Evolutionary conservation across 192 early-diverging fungal genomes (phyloP).

Genomic region (Irineochytrium annulatum): DNA sequence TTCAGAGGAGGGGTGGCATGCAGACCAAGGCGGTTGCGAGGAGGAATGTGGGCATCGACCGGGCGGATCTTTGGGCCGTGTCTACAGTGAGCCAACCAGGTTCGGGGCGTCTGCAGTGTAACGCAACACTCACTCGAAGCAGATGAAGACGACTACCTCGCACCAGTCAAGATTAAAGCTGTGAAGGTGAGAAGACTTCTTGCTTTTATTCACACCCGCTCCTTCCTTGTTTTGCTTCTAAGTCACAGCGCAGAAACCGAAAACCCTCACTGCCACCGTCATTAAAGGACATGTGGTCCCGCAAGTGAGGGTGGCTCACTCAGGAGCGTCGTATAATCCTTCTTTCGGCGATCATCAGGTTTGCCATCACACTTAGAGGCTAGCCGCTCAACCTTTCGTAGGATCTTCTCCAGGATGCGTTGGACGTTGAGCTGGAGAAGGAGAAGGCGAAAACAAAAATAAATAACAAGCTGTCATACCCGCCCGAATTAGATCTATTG

Average conservation of each 20-base stretch:
- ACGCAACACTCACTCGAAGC: no score
- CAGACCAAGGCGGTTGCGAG: constrained; percentile 34
- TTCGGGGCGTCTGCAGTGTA: no score
- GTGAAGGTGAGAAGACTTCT: constrained; percentile 34
- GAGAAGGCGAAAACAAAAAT: constrained; percentile 18
- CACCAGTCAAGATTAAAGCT: constrained; percentile 34
- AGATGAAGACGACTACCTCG: constrained; percentile 41
- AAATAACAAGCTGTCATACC: constrained; percentile 42
- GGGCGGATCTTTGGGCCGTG: constrained; percentile 44
- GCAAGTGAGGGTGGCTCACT: constrained; percentile 71
- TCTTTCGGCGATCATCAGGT: constrained; percentile 72
- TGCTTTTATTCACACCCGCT: not conserved
- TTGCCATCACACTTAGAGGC: no score
- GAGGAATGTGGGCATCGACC: constrained; percentile 49
- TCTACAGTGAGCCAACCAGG: no score
- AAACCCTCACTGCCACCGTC: no score
- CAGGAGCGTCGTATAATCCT: constrained; percentile 92
- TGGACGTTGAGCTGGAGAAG: constrained; percentile 43
- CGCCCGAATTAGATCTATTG: constrained; percentile 38
- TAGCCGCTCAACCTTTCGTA: not conserved
- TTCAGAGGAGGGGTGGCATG: constrained; percentile 41
- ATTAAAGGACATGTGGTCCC: constrained; percentile 40
- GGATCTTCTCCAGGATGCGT: constrained; percentile 37
- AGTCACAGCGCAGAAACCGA: constrained; percentile 35
- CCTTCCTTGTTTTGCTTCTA: not conserved